These are phyloP conservation scores for Microbotryum saponariae DNA, from an alignment of 1,284 basidiomycete species.

Conservation along the genomic window DNA sequence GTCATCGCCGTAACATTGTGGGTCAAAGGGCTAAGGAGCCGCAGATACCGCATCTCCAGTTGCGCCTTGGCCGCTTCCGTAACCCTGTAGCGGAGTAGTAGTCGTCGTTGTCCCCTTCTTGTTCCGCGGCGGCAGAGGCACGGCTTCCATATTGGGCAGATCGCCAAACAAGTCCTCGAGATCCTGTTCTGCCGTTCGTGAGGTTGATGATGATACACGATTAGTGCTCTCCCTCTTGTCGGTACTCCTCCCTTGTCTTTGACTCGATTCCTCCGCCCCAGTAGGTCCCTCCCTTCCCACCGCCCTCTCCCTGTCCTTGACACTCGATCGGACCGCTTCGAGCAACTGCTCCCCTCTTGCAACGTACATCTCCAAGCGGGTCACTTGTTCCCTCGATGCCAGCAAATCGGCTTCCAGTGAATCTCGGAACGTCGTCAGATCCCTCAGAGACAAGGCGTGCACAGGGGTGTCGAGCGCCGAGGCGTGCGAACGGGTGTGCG, in stretches of 20 bases:
- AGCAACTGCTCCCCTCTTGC: constrained; percentile 18
- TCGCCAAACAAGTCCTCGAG: constrained; percentile 11
- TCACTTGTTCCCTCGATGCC: constrained; percentile 12
- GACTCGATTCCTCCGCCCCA: background rate
- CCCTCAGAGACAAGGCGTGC: constrained; percentile 10
- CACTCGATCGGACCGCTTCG: constrained; percentile 6
- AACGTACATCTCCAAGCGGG: constrained; percentile 17
- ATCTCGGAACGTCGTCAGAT: constrained; percentile 15
- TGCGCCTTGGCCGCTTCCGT: background rate
- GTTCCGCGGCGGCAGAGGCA: constrained; percentile 2
- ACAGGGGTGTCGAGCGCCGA: background rate
- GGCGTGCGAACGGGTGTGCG: constrained; percentile 1
- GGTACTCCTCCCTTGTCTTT: background rate
- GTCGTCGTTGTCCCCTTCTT: background rate
- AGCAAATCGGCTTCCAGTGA: constrained; percentile 11
- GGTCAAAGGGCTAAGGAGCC: too few species aligned
- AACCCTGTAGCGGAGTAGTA: background rate
- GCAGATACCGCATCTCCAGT: too few species aligned
- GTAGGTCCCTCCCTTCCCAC: background rate
- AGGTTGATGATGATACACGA: background rate
- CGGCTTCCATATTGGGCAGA: constrained; percentile 8
- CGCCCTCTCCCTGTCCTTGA: background rate
- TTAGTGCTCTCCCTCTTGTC: background rate
- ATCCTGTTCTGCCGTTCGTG: constrained; percentile 6
- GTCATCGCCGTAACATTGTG: too few species aligned